Percentiles rank a stretch among this genome's conserved stretches.
Evolutionary conservation across 225 moss, liverwort and hornwort species (phyloP).

Genomic region (Polytrichum formosum): DNA sequence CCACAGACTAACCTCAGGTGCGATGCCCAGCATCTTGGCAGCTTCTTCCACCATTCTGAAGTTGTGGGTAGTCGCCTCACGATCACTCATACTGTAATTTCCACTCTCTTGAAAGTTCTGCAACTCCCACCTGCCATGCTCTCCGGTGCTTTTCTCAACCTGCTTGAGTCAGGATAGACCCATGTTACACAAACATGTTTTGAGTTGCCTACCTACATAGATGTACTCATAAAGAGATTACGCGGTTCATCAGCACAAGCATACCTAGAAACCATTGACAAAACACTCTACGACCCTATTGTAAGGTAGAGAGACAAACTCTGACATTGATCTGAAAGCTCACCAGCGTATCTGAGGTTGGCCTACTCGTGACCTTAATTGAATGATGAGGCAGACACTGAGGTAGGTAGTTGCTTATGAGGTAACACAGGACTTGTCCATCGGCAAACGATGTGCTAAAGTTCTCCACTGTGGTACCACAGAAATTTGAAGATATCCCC

Average conservation of each 20-base stretch:
- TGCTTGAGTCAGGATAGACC: constrained; percentile 2
- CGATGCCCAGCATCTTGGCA: constrained; percentile 51
- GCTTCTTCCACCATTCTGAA: constrained; percentile 68
- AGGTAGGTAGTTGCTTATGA: constrained; percentile 71
- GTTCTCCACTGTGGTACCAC: constrained; percentile 44
- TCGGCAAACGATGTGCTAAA: constrained; percentile 79
- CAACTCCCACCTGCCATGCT: constrained; percentile 23
- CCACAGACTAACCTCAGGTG: constrained; percentile 54
- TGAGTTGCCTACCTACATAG: background rate
- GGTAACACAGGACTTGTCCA: constrained; percentile 72
- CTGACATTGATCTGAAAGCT: constrained; percentile 1
- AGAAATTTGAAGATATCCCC: constrained; percentile 56
- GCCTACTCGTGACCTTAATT: constrained; percentile 30
- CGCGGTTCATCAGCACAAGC: background rate
- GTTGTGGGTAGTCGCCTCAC: constrained; percentile 52
- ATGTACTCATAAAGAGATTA: background rate
- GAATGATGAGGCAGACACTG: constrained; percentile 47
- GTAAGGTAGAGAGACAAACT: background rate
- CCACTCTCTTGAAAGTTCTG: constrained; percentile 24
- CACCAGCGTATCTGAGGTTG: constrained; percentile 14
- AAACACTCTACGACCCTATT: background rate
- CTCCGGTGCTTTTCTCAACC: constrained; percentile 9
- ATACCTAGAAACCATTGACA: background rate
- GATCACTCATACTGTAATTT: constrained; percentile 21
- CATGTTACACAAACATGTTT: background rate